Evolutionary conservation across 169 alveolate species (phyloP).

Genomic region (Plasmodium knowlesi): DNA sequence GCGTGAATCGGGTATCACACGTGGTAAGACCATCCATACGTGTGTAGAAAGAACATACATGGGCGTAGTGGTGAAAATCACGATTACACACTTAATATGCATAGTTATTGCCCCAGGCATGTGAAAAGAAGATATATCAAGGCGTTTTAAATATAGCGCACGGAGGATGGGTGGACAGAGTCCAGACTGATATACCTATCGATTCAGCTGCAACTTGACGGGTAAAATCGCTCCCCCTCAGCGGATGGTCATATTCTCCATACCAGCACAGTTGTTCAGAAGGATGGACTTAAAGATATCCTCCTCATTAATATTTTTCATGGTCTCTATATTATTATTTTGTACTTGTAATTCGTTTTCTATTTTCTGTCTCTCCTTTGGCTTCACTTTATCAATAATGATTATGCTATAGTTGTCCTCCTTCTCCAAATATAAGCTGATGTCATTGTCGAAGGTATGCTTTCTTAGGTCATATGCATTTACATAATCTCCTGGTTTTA

Average conservation of each 20-base stretch:
- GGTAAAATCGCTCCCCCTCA: background rate
- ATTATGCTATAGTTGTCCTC: constrained; percentile 59
- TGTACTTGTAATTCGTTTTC: constrained; percentile 46
- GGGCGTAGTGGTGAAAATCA: background rate
- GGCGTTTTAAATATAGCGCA: background rate
- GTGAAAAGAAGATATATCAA: background rate
- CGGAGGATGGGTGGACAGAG: background rate
- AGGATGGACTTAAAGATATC: constrained; percentile 24
- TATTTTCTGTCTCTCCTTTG: constrained; percentile 51
- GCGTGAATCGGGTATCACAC: background rate
- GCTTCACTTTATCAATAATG: constrained; percentile 61
- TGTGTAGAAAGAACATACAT: background rate
- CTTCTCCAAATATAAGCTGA: constrained; percentile 31
- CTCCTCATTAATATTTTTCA: constrained; percentile 43
- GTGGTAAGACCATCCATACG: background rate
- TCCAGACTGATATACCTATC: background rate
- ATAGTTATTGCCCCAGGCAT: background rate
- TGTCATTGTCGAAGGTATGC: constrained; percentile 53
- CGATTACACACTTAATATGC: background rate
- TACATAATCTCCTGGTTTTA: constrained; percentile 73
- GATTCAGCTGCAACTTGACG: background rate
- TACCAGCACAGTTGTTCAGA: constrained; percentile 17
- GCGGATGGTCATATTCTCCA: constrained; percentile 30
- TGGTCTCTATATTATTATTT: constrained; percentile 62
- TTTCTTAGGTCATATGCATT: constrained; percentile 71